Evolutionary conservation across 106 monocot genomes (phyloP), one percentile per base, ranked within the genome.

Genomic region (Dioscorea dumetorum): DNA sequence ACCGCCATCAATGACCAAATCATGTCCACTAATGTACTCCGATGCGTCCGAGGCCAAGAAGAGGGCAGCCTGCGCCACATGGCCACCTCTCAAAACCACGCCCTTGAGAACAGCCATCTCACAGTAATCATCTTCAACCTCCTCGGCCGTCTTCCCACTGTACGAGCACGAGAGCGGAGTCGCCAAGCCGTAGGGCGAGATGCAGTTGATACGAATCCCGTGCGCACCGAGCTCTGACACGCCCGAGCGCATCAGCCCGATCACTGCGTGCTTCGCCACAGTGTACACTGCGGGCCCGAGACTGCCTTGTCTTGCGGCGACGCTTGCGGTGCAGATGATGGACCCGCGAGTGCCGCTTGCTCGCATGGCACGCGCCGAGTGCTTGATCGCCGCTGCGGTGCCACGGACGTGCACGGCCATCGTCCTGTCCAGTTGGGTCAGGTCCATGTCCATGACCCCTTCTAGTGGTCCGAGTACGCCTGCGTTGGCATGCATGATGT

Each of bases 401-500:
- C 83, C 83, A 20, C 67, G 62, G 57, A 79, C 66, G 68, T 83
- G 79, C 17, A 83, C 79, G 0, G 75, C 67, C 71, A 83, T 61
- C n/a, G 66, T 60, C 23, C 74, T 49, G 60, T 83, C 78, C 22
- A 78, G 56, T 22, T 73, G 62, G 15, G 1, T 22, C 62, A 71
- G 12, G 73, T 83, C 70, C 49, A 68, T 33, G 18, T 82, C 78
- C 19, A 67, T 28, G 58, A 82, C 48, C 15, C 75, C 33, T 3
- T 48, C 24, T 24, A 48, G 14, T 3, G 58, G 24, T 24, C 60
- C 62, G 17, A 75, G 18, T 24, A 78, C 56, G 0, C 83, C 83
- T 64, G 83, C 83, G 71, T 83, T 83, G 78, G 67, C 78, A 61
- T 66, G 67, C 73, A 83, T 60, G 15, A 83, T 28, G 61, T 83